Conservation (phyloP, 208 protist species). For the Trypanosoma grayi region DNA sequence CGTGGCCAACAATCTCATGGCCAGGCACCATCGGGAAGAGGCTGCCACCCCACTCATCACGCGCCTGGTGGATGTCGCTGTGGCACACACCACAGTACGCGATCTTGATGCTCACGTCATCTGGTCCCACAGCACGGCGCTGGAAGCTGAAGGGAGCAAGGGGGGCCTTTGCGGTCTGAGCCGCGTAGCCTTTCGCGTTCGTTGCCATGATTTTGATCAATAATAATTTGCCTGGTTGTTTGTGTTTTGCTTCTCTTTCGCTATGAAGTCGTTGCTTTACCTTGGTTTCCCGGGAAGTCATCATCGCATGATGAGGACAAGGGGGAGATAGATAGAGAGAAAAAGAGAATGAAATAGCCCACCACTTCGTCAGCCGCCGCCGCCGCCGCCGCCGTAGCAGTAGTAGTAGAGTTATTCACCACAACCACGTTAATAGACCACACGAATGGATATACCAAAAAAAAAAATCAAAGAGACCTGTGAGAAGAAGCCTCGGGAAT, state of each 20-base stretch:
- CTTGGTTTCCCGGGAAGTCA: too few species aligned
- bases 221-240: neutral
- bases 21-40: conserved; percentile 74
- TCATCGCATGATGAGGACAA: too few species aligned
- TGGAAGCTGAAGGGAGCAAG: conserved; percentile 50
- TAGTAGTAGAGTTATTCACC: too few species aligned
- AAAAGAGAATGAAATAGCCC: neutral
- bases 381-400: too few species aligned
- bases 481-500: too few species aligned
- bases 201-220: conserved; percentile 37
- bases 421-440: too few species aligned
- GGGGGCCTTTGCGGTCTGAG: conserved; percentile 31
- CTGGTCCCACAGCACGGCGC: conserved; percentile 38
- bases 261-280: too few species aligned
- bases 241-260: too few species aligned
- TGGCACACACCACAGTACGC: conserved; percentile 81
- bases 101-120: conserved; percentile 66
- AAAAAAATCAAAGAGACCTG: too few species aligned
- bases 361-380: too few species aligned
- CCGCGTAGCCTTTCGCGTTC: conserved; percentile 41
- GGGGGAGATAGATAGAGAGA: neutral
- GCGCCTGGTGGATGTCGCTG: conserved; percentile 74
- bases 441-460: too few species aligned
- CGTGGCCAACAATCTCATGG: conserved; percentile 85
- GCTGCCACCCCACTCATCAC: conserved; percentile 64